Evolutionary conservation across 2,329 filamentous ascomycete species (phyloP).

Genomic region (Thelonectria discophora): DNA sequence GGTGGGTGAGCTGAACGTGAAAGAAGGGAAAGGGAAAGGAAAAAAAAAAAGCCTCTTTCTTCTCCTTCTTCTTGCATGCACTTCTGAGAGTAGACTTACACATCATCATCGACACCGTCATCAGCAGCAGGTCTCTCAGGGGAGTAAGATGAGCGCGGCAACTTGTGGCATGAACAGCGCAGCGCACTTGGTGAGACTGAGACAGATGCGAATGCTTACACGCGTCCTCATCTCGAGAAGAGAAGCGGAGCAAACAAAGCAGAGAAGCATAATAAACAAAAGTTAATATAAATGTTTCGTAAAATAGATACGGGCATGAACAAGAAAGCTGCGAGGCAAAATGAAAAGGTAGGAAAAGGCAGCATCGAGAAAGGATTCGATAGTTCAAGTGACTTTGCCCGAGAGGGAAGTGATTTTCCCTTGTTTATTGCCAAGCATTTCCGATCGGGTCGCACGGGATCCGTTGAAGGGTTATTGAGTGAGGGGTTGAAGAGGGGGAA

Average conservation of each 20-base stretch:
- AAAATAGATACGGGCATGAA: too few species aligned
- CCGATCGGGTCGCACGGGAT: slow-evolving; percentile 1
- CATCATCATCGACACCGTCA: too few species aligned
- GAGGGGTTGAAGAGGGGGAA: too few species aligned
- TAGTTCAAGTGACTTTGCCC: background rate
- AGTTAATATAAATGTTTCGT: too few species aligned
- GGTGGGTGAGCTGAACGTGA: background rate
- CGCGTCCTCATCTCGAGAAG: too few species aligned
- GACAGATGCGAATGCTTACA: background rate
- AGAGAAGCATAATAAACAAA: too few species aligned
- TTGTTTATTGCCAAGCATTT: background rate
- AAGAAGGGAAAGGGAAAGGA: too few species aligned
- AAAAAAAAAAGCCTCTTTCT: background rate
- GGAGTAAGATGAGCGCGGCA: background rate
- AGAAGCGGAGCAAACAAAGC: too few species aligned
- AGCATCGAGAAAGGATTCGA: background rate
- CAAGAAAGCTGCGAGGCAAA: background rate
- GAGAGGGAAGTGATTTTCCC: too few species aligned
- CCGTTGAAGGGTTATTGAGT: background rate
- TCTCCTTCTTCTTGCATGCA: background rate
- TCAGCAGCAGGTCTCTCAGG: too few species aligned
- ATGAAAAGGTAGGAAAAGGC: background rate
- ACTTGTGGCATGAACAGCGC: background rate
- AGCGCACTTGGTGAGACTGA: background rate
- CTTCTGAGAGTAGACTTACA: too few species aligned